Conservation (phyloP, 495 filamentous ascomycete genomes). For the Talaromyces liani region DNA sequence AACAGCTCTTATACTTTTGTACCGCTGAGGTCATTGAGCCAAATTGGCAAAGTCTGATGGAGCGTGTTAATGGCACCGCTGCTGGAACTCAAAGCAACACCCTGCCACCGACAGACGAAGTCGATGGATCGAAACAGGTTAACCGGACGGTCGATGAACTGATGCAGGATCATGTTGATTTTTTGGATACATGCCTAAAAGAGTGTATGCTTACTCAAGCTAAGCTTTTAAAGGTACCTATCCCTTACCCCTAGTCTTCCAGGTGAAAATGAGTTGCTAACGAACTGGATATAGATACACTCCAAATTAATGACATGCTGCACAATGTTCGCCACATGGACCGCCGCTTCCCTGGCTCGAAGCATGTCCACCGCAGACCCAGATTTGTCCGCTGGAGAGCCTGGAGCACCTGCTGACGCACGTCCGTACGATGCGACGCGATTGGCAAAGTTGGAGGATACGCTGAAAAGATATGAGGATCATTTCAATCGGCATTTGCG, state of each 20-base stretch:
- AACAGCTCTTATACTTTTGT: constrained; percentile 93
- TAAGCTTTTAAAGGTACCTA: constrained; percentile 73
- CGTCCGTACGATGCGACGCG: constrained; percentile 51
- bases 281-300: constrained; percentile 60
- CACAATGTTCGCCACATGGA: constrained; percentile 85
- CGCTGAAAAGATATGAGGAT: constrained; percentile 78
- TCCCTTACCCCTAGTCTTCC: constrained; percentile 12
- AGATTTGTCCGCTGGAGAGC: constrained; percentile 48
- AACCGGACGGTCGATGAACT: constrained; percentile 91
- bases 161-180: constrained; percentile 99
- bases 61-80: constrained; percentile 59
- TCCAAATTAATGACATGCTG: constrained; percentile 91
- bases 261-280: background rate
- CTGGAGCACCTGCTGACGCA: constrained; percentile 23
- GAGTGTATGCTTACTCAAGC: constrained; percentile 98
- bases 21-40: constrained; percentile 96
- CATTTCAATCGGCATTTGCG: constrained; percentile 88
- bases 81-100: constrained; percentile 36
- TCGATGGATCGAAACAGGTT: constrained; percentile 41
- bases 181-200: constrained; percentile 93
- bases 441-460: constrained; percentile 73
- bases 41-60: constrained; percentile 92
- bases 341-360: constrained; percentile 61
- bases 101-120: constrained; percentile 10
- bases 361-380: constrained; percentile 72